Evolutionary conservation across 108 stramenopile genomes (phyloP), one percentile per base, ranked within the genome.

Genomic region (Mayamaea pseudoterrestris): DNA sequence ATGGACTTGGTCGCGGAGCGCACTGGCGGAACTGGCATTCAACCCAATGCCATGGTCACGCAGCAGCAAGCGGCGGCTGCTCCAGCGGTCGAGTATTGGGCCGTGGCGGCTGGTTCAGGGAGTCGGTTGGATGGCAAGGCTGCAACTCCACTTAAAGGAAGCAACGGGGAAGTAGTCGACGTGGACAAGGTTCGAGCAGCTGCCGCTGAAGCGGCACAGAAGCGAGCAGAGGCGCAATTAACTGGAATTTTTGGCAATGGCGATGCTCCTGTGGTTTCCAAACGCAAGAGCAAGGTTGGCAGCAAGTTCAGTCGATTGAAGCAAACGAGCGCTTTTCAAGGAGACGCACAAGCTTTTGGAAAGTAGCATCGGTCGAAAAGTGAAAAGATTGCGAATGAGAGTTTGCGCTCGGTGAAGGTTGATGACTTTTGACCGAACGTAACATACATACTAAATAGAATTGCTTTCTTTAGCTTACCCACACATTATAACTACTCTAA

Each of bases 51-150:
- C 6, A 85, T 85, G 36, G 80, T 92, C 49, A 65, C 80, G 2
- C 66, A 69, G 22, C 49, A 59, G 36, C n/a, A n/a, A n/a, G n/a
- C n/a, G n/a, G n/a, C n/a, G n/a, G 75, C 69, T 17, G 69, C 69
- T 23, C 85, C 90, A 3, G 56, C 67, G 37, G 53, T 83, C 8
- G 78, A 84, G 42, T 92, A 92, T 61, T 92, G 90, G 90, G 90
- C 90, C 7, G 51, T 92, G 21, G 21, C 17, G 18, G 63, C 53
- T 2, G 90, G 85, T 31, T 76, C 71, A 39, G 89, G 83, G 18
- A 68, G 80, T 9, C 63, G 90, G 24, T 55, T 92, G 35, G 90
- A 92, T 51, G 90, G 85, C 30, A 92, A 92, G 47, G 47, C 30
- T 16, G 67, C 83, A 0, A 32, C 68, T n/a, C 47, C 54, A 12